A percentile compares a stretch with the other conserved stretches of the same genome.
phyloP scores from a whole-genome alignment of 2,329 filamentous ascomycete genomes.

The Aureobasidium melanogenum region DNA sequence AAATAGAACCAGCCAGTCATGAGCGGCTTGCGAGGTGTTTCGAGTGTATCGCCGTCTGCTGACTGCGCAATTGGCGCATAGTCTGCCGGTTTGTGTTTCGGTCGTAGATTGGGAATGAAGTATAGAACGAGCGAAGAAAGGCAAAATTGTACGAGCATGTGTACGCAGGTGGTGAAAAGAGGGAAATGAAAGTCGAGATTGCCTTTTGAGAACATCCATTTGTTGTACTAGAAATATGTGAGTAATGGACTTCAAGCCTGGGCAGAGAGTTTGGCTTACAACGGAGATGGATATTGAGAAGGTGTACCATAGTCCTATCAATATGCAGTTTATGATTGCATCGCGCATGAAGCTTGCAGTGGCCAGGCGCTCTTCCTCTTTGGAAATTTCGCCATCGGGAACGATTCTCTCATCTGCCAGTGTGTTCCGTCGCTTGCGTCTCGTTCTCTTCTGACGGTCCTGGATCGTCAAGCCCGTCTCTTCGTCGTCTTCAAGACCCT shows the following conservation, averaged over 20 bases:
- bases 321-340: slow-evolving; percentile 62
- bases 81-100: slow-evolving; percentile 16
- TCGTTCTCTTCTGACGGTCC: slow-evolving; percentile 60
- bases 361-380: slow-evolving; percentile 65
- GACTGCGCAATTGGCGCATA: slow-evolving; percentile 13
- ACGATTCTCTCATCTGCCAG: slow-evolving; percentile 62
- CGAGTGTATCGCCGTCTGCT: slow-evolving; percentile 1
- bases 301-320: slow-evolving; percentile 79
- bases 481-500: slow-evolving; percentile 68
- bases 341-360: slow-evolving; percentile 63
- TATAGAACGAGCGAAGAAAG: slow-evolving; percentile 71
- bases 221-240: slow-evolving; percentile 66
- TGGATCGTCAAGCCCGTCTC: slow-evolving; percentile 75
- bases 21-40: slow-evolving; percentile 44
- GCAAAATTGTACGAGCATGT: slow-evolving; percentile 91
- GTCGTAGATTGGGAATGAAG: slow-evolving; percentile 69
- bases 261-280: slow-evolving; percentile 43
- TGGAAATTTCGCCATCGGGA: slow-evolving; percentile 51
- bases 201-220: slow-evolving; percentile 94
- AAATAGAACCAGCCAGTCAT: slow-evolving; percentile 91
- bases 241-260: background rate
- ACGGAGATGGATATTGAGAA: slow-evolving; percentile 92
- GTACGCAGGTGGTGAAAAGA: slow-evolving; percentile 86
- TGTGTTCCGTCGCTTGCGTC: slow-evolving; percentile 56
- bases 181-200: slow-evolving; percentile 88